These are phyloP conservation scores for Bryoerythrophyllum caledonicum DNA, from an alignment of 225 moss, liverwort and hornwort genomes.

Conservation along the genomic window DNA sequence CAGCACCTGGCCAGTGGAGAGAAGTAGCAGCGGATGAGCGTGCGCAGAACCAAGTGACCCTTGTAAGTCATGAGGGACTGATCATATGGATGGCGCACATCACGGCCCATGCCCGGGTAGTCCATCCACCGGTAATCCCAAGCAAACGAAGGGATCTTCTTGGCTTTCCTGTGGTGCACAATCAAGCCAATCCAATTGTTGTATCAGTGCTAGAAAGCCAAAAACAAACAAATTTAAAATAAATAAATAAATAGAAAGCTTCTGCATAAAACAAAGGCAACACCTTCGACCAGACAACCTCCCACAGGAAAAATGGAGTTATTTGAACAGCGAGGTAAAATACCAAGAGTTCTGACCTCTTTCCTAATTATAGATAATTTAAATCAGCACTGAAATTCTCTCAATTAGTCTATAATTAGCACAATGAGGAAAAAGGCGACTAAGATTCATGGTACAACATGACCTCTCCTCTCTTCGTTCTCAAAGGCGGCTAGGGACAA, in stretches of 20 bases:
- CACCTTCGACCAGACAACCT: background rate
- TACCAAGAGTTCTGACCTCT: no score
- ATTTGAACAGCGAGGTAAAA: no score
- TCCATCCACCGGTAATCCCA: slow-evolving; percentile 89
- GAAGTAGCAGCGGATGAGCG: slow-evolving; percentile 82
- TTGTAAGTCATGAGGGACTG: slow-evolving; percentile 82
- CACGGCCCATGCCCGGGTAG: slow-evolving; percentile 65
- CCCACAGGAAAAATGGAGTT: background rate
- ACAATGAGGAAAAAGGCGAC: no score
- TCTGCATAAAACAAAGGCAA: background rate
- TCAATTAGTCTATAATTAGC: no score
- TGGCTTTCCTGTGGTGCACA: slow-evolving; percentile 20
- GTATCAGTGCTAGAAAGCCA: slow-evolving; percentile 7
- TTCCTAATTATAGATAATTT: no score
- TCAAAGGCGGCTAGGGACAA: no score
- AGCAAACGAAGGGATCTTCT: slow-evolving; percentile 36
- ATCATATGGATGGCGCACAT: slow-evolving; percentile 73
- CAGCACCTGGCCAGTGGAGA: slow-evolving; percentile 66
- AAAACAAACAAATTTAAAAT: background rate
- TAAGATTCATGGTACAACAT: no score
- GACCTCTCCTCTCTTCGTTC: no score
- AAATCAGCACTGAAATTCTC: no score
- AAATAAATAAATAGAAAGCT: background rate
- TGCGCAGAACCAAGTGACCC: slow-evolving; percentile 73
- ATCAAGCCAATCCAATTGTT: background rate